These are phyloP conservation scores for Peribolospora baueri DNA, from an alignment of 768 basidiomycete genomes.

Conservation along the genomic window DNA sequence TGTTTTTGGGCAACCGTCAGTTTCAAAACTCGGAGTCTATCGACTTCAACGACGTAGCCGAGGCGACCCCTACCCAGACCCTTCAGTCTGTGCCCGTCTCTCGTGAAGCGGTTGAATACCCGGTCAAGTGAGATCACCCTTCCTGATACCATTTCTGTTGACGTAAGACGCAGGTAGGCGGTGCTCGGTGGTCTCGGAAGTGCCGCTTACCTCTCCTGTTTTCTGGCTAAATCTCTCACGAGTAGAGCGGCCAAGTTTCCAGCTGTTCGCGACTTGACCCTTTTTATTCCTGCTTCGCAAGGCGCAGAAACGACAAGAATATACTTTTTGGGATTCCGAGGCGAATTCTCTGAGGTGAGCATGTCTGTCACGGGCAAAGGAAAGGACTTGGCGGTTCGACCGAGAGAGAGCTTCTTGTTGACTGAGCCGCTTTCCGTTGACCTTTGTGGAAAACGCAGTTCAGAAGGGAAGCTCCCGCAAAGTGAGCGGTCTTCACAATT, in stretches of 20 bases:
- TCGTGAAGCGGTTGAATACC: slow-evolving; percentile 20
- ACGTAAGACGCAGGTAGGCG: neutral
- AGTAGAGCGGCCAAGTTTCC: slow-evolving; percentile 21
- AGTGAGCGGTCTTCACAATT: too few relatives aligned
- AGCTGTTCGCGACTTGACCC: slow-evolving; percentile 16
- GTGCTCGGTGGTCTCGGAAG: neutral
- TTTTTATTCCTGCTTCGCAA: slow-evolving; percentile 22
- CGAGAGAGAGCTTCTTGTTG: too few relatives aligned
- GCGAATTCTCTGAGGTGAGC: slow-evolving; percentile 11
- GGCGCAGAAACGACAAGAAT: slow-evolving; percentile 21
- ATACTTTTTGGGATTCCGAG: slow-evolving; percentile 22
- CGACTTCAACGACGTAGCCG: slow-evolving; percentile 14
- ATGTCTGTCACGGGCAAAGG: too few relatives aligned
- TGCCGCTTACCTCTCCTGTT: neutral
- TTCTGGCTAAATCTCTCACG: neutral
- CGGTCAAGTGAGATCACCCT: slow-evolving; percentile 16
- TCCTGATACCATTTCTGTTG: too few relatives aligned
- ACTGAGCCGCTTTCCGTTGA: too few relatives aligned
- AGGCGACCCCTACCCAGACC: slow-evolving; percentile 7
- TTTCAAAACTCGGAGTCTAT: slow-evolving; percentile 7
- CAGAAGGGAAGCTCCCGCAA: too few relatives aligned
- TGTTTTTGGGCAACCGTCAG: too few relatives aligned
- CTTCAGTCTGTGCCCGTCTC: slow-evolving; percentile 14
- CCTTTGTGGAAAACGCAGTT: too few relatives aligned
- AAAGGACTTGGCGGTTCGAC: too few relatives aligned